Evolutionary conservation across 73 alveolate species (phyloP).

Genomic region (Paraurostyla sp.): DNA sequence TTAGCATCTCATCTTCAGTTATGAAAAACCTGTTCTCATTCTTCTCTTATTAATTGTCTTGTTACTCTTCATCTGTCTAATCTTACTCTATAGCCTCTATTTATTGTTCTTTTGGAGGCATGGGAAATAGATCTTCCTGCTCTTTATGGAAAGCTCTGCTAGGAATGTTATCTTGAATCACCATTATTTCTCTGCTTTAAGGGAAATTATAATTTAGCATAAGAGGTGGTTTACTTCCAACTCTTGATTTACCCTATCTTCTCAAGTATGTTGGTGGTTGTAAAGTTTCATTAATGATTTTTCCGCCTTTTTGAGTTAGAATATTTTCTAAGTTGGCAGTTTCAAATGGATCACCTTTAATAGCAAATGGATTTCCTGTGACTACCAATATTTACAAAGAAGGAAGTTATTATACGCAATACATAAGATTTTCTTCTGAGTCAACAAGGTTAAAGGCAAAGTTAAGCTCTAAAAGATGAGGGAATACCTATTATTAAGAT

Average conservation of each 20-base stretch:
- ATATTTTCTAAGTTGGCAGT: slow-evolving; percentile 32
- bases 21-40: slow-evolving; percentile 59
- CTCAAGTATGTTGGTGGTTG: slow-evolving; percentile 60
- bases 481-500: slow-evolving; percentile 18
- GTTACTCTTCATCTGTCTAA: too few relatives aligned
- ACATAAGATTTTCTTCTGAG: slow-evolving; percentile 65
- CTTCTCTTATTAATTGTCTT: slow-evolving; percentile 57
- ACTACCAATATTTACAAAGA: slow-evolving; percentile 38
- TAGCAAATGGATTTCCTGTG: slow-evolving; percentile 76
- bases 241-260: slow-evolving; percentile 39
- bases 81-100: neutral
- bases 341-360: slow-evolving; percentile 42
- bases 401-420: slow-evolving; percentile 37
- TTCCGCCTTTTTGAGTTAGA: neutral
- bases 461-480: slow-evolving; percentile 53
- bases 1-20: slow-evolving; percentile 59
- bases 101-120: slow-evolving; percentile 21
- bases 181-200: slow-evolving; percentile 8
- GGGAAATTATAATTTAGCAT: slow-evolving; percentile 41
- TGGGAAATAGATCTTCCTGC: slow-evolving; percentile 6
- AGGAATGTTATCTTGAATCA: neutral
- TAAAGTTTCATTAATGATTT: slow-evolving; percentile 44
- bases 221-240: slow-evolving; percentile 12
- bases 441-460: slow-evolving; percentile 71
- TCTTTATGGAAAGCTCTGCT: neutral